These are phyloP conservation scores for Aureobasidium mangrovei DNA, from an alignment of 2,329 filamentous ascomycete genomes.

Conservation along the genomic window DNA sequence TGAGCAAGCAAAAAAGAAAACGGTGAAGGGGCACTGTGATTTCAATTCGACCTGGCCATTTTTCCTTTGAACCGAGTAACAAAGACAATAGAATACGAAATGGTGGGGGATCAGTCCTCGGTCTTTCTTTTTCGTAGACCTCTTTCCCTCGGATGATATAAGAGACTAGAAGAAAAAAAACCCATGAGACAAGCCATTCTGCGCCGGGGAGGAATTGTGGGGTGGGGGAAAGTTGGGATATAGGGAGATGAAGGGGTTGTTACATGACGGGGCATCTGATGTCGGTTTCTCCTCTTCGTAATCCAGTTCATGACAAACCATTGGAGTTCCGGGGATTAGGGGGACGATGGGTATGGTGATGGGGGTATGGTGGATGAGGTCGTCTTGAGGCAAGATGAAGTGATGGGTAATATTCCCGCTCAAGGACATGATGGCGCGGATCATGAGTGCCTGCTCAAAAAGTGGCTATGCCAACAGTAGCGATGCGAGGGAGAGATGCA, in stretches of 20 bases:
- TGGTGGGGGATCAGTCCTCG: constrained; percentile 6
- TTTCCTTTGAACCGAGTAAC: not conserved
- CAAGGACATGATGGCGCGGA: not conserved
- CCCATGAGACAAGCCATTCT: constrained; percentile 5
- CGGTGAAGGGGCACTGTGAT: too few species aligned
- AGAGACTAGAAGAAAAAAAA: not conserved
- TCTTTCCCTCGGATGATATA: not conserved
- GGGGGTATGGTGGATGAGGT: not conserved
- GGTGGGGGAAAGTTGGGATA: not conserved
- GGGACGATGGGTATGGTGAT: not conserved
- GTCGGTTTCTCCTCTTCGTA: constrained; percentile 8
- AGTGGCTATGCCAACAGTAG: not conserved
- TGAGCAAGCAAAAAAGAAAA: too few species aligned
- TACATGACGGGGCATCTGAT: constrained; percentile 11
- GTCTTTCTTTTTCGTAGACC: constrained; percentile 1
- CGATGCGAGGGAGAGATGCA: not conserved
- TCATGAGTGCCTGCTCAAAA: not conserved
- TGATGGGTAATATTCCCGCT: not conserved
- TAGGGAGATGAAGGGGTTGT: not conserved
- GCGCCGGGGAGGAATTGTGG: not conserved
- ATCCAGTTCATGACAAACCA: constrained; percentile 4
- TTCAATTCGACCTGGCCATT: too few species aligned
- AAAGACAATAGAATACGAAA: constrained; percentile 11
- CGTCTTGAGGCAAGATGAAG: not conserved
- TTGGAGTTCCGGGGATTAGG: not conserved